phyloP scores from a whole-genome alignment of 495 filamentous ascomycete genomes.

The Aspergillus incahuasiensis region DNA sequence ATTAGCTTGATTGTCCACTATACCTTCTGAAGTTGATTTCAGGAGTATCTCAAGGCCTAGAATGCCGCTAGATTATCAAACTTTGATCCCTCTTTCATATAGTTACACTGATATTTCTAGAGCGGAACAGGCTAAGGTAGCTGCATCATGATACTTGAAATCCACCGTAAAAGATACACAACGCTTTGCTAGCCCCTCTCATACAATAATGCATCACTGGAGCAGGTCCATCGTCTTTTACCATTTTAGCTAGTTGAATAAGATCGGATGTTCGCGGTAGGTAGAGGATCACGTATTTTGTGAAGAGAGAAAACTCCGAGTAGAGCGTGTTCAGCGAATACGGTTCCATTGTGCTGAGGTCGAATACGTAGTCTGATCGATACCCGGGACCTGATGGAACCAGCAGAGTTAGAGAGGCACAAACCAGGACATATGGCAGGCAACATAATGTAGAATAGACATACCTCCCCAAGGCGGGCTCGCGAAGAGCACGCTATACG shows the following conservation, averaged over 20 bases:
- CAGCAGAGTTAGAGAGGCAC: constrained; percentile 6
- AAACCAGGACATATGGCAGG: background rate
- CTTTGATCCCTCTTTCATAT: too few relatives aligned
- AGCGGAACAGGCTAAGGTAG: background rate
- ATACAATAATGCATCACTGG: constrained; percentile 89
- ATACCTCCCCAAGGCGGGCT: constrained; percentile 93
- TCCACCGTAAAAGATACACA: constrained; percentile 52
- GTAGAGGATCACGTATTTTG: constrained; percentile 62
- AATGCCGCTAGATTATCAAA: too few relatives aligned
- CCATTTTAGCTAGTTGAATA: constrained; percentile 68
- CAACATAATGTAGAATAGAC: constrained; percentile 11
- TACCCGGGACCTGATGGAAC: constrained; percentile 64
- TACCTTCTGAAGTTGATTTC: too few relatives aligned
- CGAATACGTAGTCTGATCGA: constrained; percentile 69
- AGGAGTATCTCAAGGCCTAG: too few relatives aligned
- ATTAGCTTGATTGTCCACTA: constrained; percentile 13
- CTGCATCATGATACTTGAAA: constrained; percentile 28
- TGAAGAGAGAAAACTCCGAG: constrained; percentile 49
- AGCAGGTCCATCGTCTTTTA: constrained; percentile 49
- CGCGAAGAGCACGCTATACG: constrained; percentile 69
- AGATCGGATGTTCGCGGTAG: constrained; percentile 87
- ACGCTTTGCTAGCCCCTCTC: constrained; percentile 79
- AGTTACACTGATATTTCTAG: background rate
- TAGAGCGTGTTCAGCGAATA: constrained; percentile 67
- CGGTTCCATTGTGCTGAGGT: constrained; percentile 82